Conservation (phyloP, 2,329 filamentous ascomycete genomes). For the Leptographium flavum region DNA sequence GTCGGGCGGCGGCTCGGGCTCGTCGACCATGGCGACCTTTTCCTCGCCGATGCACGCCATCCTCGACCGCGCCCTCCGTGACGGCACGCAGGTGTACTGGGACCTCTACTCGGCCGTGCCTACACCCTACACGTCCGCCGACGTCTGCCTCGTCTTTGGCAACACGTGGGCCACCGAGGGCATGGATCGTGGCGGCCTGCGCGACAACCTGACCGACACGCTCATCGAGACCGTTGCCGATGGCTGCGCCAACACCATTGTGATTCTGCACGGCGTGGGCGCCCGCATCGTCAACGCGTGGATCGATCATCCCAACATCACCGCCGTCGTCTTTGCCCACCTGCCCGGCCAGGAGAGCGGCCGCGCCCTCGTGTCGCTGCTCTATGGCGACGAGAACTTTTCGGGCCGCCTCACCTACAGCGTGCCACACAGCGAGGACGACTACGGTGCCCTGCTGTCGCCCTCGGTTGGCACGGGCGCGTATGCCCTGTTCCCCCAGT, state of each 20-base stretch:
- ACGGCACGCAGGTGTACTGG: constrained; percentile 42
- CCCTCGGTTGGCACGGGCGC: constrained; percentile 29
- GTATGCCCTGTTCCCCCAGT: constrained; percentile 33
- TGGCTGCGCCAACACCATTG: constrained; percentile 39
- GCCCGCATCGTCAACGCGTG: constrained; percentile 43
- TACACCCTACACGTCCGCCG: constrained; percentile 29
- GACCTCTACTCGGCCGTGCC: constrained; percentile 35
- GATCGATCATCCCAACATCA: constrained; percentile 47
- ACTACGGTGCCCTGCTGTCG: constrained; percentile 30
- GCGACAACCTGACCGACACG: constrained; percentile 42
- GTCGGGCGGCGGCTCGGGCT: constrained; percentile 34
- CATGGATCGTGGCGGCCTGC: constrained; percentile 37
- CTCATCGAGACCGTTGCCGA: constrained; percentile 34
- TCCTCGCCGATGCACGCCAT: constrained; percentile 20
- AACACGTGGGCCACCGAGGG: constrained; percentile 52
- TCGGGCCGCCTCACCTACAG: constrained; percentile 45
- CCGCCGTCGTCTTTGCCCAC: constrained; percentile 46
- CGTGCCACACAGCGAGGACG: constrained; percentile 36
- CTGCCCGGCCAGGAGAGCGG: constrained; percentile 49
- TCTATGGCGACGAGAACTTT: constrained; percentile 41
- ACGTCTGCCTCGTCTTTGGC: constrained; percentile 46
- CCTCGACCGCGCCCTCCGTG: constrained; percentile 28
- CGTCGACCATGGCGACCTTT: constrained; percentile 32
- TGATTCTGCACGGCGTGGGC: constrained; percentile 49
- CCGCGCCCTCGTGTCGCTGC: constrained; percentile 33